Evolutionary conservation across 208 protist genomes (phyloP).

Genomic region (Trypanosoma grayi): DNA sequence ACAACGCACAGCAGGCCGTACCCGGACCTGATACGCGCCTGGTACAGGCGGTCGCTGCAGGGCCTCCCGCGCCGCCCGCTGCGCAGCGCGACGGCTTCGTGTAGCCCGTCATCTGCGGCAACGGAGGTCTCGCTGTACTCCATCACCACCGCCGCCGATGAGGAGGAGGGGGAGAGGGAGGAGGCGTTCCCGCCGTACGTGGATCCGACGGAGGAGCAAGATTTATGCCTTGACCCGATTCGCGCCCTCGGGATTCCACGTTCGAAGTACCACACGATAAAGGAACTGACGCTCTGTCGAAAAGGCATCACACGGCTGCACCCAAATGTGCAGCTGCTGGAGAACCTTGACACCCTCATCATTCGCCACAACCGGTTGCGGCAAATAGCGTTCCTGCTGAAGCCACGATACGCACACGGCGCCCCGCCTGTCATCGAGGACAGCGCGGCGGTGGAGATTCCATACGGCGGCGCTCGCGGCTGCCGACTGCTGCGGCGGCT

Average conservation of each 20-base stretch:
- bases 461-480: conserved; percentile 18
- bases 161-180: not conserved
- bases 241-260: conserved; percentile 36
- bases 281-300: conserved; percentile 43
- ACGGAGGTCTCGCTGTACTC: not conserved
- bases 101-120: not conserved
- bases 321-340: conserved; percentile 52
- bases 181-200: conserved; percentile 23
- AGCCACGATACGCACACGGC: not conserved
- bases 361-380: conserved; percentile 58
- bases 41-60: not conserved
- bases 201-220: conserved; percentile 32
- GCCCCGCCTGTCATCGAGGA: not conserved
- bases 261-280: conserved; percentile 31
- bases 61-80: not conserved
- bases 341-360: conserved; percentile 60
- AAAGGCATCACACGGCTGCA: conserved; percentile 60
- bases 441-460: not conserved
- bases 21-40: conserved; percentile 4
- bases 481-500: conserved; percentile 53
- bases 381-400: conserved; percentile 47
- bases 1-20: conserved; percentile 2
- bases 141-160: not conserved
- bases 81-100: not conserved
- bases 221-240: conserved; percentile 58